A percentile compares a stretch with the other conserved stretches of the same genome.
phyloP scores from a whole-genome alignment of 2,329 filamentous ascomycete genomes.

The Rutstroemia sp. region DNA sequence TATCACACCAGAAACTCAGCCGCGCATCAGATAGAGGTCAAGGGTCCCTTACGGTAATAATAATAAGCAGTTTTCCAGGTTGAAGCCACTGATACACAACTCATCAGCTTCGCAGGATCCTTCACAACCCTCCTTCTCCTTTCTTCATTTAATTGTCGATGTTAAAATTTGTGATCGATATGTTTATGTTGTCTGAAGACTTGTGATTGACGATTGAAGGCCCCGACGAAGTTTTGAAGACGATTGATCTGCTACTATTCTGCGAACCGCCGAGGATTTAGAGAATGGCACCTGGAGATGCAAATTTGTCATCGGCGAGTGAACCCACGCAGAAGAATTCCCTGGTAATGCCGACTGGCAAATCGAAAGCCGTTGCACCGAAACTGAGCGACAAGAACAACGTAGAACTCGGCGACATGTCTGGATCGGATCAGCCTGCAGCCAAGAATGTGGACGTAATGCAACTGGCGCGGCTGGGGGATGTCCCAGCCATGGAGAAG shows the following conservation, averaged over 20 bases:
- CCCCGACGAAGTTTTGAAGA: neutral
- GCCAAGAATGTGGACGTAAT: conserved; percentile 72
- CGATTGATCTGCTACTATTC: neutral
- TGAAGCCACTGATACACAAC: neutral
- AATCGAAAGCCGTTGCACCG: conserved; percentile 45
- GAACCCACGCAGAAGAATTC: conserved; percentile 18
- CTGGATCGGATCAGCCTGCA: conserved; percentile 16
- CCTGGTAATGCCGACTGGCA: conserved; percentile 48
- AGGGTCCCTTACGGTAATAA: neutral
- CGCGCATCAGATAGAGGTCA: neutral
- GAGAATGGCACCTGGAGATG: conserved; percentile 20
- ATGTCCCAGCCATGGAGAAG: conserved; percentile 79
- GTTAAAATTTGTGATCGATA: neutral
- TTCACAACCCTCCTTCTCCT: neutral
- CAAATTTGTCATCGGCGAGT: conserved; percentile 13
- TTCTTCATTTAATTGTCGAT: neutral
- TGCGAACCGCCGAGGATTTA: neutral
- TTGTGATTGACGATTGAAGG: conserved; percentile 3
- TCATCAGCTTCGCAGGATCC: conserved; percentile 1
- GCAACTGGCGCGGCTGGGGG: conserved; percentile 85
- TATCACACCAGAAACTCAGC: conserved; percentile 6
- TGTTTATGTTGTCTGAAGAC: neutral
- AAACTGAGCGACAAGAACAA: conserved; percentile 41
- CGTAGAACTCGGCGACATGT: conserved; percentile 30
- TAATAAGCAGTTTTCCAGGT: neutral